These are phyloP conservation scores for Tubosaeta sp. DNA, from an alignment of 768 basidiomycete genomes.

Conservation along the genomic window DNA sequence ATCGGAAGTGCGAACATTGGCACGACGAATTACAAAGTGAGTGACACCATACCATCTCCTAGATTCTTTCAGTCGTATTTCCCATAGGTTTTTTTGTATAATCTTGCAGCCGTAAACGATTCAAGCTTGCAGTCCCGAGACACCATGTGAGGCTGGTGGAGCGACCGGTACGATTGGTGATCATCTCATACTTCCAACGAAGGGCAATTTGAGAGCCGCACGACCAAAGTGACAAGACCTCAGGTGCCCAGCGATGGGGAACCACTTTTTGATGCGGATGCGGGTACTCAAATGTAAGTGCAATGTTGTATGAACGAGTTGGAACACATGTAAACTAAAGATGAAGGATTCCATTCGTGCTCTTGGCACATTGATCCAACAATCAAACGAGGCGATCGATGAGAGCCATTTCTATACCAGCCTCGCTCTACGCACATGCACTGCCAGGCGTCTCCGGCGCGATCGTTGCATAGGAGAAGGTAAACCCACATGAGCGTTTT, in stretches of 20 bases:
- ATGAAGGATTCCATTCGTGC: not conserved
- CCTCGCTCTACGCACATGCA: conserved; percentile 73
- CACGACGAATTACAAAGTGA: conserved; percentile 64
- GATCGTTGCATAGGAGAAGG: too few relatives aligned
- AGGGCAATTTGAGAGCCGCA: too few relatives aligned
- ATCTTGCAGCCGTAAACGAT: conserved; percentile 62
- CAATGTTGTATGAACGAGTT: too few relatives aligned
- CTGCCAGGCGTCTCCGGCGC: conserved; percentile 74
- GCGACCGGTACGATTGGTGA: too few relatives aligned
- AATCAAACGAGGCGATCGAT: conserved; percentile 40
- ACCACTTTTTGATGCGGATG: too few relatives aligned
- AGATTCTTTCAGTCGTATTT: conserved; percentile 12
- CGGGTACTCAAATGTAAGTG: too few relatives aligned
- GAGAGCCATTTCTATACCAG: conserved; percentile 85
- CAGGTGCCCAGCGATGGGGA: too few relatives aligned
- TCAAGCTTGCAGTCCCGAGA: conserved; percentile 78
- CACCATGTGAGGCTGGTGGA: too few relatives aligned
- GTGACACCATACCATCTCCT: conserved; percentile 18
- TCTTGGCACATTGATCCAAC: conserved; percentile 43
- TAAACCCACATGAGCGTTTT: too few relatives aligned
- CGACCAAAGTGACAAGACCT: too few relatives aligned
- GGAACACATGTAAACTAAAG: not conserved
- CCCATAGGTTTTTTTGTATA: conserved; percentile 32
- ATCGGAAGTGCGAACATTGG: conserved; percentile 60
- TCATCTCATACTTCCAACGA: too few relatives aligned